Conservation (phyloP, 768 basidiomycete genomes). For the Lyophyllum shimeji region DNA sequence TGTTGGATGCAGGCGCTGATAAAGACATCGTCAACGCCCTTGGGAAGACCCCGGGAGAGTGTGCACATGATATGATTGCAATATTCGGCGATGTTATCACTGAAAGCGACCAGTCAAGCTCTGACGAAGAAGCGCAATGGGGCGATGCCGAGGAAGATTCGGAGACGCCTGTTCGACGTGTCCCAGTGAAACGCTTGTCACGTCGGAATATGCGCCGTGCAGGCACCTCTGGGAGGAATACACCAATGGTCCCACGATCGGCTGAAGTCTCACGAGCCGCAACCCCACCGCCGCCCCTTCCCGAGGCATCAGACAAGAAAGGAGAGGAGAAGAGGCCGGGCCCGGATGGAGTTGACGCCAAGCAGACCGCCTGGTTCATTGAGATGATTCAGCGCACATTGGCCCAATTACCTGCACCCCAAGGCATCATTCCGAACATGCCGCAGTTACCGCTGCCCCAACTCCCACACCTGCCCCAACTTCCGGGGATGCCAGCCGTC, state of each 20-base stretch:
- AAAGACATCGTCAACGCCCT: constrained; percentile 69
- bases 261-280: constrained; percentile 30
- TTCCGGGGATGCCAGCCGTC: constrained; percentile 67
- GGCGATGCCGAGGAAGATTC: constrained; percentile 73
- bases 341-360: constrained; percentile 34
- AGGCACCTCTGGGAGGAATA: constrained; percentile 26
- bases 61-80: constrained; percentile 41
- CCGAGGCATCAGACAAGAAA: constrained; percentile 13
- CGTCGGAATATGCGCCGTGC: constrained; percentile 32
- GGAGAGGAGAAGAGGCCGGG: constrained; percentile 24
- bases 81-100: constrained; percentile 26
- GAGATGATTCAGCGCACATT: constrained; percentile 78
- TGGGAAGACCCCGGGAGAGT: constrained; percentile 70
- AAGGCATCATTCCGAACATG: constrained; percentile 44
- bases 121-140: constrained; percentile 58
- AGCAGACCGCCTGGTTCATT: constrained; percentile 55
- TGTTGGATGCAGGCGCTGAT: constrained; percentile 83
- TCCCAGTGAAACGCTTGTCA: constrained; percentile 30
- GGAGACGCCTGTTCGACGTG: constrained; percentile 37
- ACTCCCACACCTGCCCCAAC: constrained; percentile 59
- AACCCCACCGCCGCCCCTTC: constrained; percentile 27
- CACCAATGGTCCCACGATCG: constrained; percentile 25
- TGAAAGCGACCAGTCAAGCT: constrained; percentile 25
- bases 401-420: constrained; percentile 60
- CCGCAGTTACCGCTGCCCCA: constrained; percentile 52